phyloP scores from a whole-genome alignment of 805 yeast genomes.

The Saccharomycopsis selenospora region DNA sequence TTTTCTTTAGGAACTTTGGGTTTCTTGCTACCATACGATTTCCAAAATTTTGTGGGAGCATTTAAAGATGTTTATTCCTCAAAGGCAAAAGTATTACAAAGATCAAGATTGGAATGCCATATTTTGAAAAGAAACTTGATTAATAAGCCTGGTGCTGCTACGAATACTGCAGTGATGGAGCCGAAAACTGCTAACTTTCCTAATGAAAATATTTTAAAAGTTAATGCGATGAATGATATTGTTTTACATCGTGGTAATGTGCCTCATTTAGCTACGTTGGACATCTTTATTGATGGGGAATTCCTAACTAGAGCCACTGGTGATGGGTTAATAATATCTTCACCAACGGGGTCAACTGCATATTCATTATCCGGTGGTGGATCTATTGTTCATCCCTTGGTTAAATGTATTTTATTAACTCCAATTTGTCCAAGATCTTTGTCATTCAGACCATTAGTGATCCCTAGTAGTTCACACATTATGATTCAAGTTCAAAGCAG shows the following conservation, averaged over 20 bases:
- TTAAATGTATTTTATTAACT: constrained; percentile 72
- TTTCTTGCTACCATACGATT: constrained; percentile 81
- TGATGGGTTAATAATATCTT: constrained; percentile 77
- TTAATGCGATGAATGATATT: constrained; percentile 90
- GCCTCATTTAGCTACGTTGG: constrained; percentile 78
- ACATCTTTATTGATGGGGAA: constrained; percentile 77
- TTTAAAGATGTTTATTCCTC: constrained; percentile 62
- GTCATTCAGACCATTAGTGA: constrained; percentile 79
- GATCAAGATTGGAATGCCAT: constrained; percentile 76
- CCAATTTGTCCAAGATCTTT: constrained; percentile 90
- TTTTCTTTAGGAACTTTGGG: constrained; percentile 91
- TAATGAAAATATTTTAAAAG: constrained; percentile 28
- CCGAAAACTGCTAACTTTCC: constrained; percentile 9
- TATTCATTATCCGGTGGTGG: constrained; percentile 89
- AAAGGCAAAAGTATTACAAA: constrained; percentile 62
- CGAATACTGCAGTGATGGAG: constrained; percentile 5
- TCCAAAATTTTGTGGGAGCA: constrained; percentile 49
- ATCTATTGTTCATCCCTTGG: constrained; percentile 83
- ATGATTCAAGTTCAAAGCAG: constrained; percentile 49
- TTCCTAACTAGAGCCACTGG: constrained; percentile 85
- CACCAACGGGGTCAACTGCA: constrained; percentile 96
- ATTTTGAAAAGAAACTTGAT: constrained; percentile 33
- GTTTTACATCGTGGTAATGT: constrained; percentile 81
- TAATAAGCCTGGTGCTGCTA: constrained; percentile 6
- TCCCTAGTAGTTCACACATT: constrained; percentile 74